phyloP scores from a whole-genome alignment of 1,139 yeast genomes.

The Spencermartinsiella ligniputridi region DNA sequence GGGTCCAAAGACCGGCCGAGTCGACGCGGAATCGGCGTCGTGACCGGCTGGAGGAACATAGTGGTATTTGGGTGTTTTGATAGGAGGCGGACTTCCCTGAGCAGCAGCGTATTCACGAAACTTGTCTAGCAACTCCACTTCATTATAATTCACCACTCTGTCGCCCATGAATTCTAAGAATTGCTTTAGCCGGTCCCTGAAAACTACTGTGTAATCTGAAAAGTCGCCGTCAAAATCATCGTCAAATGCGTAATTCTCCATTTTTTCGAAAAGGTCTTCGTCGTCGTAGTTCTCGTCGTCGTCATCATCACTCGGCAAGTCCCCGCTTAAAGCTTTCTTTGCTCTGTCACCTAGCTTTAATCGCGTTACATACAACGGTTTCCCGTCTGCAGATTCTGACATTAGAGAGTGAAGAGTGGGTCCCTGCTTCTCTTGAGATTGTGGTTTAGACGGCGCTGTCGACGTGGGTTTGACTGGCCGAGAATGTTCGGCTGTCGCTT shows the following conservation, averaged over 20 bases:
- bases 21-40: neutral
- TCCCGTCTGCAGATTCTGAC: no score
- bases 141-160: neutral
- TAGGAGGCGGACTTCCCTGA: neutral
- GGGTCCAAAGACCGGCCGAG: conserved; percentile 5
- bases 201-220: neutral
- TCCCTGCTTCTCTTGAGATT: no score
- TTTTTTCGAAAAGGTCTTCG: neutral
- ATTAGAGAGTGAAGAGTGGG: no score
- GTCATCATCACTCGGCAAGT: neutral
- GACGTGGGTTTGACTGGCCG: no score
- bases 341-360: no score
- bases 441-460: no score
- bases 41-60: neutral
- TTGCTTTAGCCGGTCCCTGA: neutral
- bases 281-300: neutral
- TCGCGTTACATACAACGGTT: neutral
- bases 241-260: neutral
- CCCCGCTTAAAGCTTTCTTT: no score
- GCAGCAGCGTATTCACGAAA: neutral
- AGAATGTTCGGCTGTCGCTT: no score
- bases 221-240: neutral
- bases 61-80: neutral
- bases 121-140: neutral
- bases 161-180: neutral